Evolutionary conservation across 2,329 filamentous ascomycete genomes (phyloP).

Genomic region (Paecilomyces sp.): DNA sequence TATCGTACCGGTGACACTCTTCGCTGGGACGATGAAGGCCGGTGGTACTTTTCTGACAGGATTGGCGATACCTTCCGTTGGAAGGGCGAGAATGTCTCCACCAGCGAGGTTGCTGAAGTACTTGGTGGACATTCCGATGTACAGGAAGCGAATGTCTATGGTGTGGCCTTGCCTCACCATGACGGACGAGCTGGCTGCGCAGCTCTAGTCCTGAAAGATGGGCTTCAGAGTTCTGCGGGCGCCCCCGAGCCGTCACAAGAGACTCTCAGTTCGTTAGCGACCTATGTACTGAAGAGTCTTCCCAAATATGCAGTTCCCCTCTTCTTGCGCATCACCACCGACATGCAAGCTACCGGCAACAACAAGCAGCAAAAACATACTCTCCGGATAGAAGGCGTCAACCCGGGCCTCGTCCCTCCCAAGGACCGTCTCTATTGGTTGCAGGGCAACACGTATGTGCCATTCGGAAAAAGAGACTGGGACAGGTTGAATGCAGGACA

Average conservation of each 20-base stretch:
- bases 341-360: conserved; percentile 67
- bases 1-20: conserved; percentile 81
- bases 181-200: conserved; percentile 81
- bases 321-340: conserved; percentile 62
- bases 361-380: conserved; percentile 81
- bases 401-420: conserved; percentile 42
- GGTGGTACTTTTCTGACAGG: conserved; percentile 69
- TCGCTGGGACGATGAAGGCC: conserved; percentile 61
- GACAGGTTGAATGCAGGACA: conserved; percentile 56
- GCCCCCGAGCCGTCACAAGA: conserved; percentile 27
- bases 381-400: conserved; percentile 66
- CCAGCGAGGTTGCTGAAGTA: conserved; percentile 70
- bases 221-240: conserved; percentile 16
- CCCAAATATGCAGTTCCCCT: conserved; percentile 71
- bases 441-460: conserved; percentile 57
- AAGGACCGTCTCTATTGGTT: conserved; percentile 59
- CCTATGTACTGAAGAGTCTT: conserved; percentile 51
- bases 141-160: conserved; percentile 79
- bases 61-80: conserved; percentile 50
- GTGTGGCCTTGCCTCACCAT: conserved; percentile 69
- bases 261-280: conserved; percentile 53
- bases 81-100: conserved; percentile 76
- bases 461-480: conserved; percentile 64
- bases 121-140: conserved; percentile 61
- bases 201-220: conserved; percentile 55